Percentiles rank a stretch among this genome's conserved stretches.
Conservation (phyloP, 108 stramenopile species). For the Pseudonitzschia delicatissima region DNA sequence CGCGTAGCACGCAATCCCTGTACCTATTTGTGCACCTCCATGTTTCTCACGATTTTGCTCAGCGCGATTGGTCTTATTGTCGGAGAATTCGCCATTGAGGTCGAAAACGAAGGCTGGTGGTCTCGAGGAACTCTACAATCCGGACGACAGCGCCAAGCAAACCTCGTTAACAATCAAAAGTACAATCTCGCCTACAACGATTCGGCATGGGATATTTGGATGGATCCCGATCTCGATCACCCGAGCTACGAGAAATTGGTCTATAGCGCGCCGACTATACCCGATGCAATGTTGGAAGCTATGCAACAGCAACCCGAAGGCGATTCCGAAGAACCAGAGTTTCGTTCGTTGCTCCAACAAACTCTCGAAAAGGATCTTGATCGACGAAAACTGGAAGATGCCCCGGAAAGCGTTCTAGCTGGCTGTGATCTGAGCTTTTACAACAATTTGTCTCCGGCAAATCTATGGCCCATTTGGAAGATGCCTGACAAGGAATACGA, state of each 20-base stretch:
- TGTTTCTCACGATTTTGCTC: slow-evolving; percentile 8
- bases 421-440: slow-evolving; percentile 38
- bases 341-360: too few species aligned
- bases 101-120: slow-evolving; percentile 48
- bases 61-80: slow-evolving; percentile 26
- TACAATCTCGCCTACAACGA: slow-evolving; percentile 38
- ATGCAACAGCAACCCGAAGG: too few species aligned
- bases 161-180: slow-evolving; percentile 25
- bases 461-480: slow-evolving; percentile 44
- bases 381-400: slow-evolving; percentile 7
- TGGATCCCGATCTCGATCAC: background rate
- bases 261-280: background rate
- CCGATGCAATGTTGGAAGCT: background rate
- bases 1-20: slow-evolving; percentile 28
- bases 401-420: slow-evolving; percentile 1
- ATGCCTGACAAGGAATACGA: background rate
- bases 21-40: slow-evolving; percentile 14
- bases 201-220: slow-evolving; percentile 32
- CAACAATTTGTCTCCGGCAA: background rate
- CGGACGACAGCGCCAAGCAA: slow-evolving; percentile 40
- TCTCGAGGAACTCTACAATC: slow-evolving; percentile 46
- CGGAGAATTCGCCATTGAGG: slow-evolving; percentile 39
- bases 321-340: too few species aligned
- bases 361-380: too few species aligned
- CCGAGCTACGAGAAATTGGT: background rate